phyloP scores from a whole-genome alignment of 2,329 filamentous ascomycete genomes.

The Sarocladiaceae sp. region DNA sequence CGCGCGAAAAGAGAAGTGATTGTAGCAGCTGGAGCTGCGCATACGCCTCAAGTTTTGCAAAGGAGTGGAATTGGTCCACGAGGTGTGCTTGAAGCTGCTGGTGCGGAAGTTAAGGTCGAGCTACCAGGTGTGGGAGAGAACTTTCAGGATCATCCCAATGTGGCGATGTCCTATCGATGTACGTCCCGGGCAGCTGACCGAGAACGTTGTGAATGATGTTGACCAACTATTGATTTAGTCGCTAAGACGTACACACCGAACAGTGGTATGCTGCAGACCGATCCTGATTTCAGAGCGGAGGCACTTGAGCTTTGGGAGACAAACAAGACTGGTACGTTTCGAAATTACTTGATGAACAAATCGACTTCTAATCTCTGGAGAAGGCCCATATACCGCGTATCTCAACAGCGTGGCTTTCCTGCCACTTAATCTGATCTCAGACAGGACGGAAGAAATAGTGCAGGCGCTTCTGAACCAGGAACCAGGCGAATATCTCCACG shows the following conservation, averaged over 20 bases:
- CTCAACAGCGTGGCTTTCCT: constrained; percentile 17
- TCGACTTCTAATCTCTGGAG: not conserved
- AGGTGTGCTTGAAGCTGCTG: constrained; percentile 29
- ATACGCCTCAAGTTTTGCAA: constrained; percentile 39
- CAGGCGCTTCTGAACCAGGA: constrained; percentile 18
- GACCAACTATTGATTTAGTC: not conserved
- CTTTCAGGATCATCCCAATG: constrained; percentile 43
- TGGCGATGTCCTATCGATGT: constrained; percentile 20
- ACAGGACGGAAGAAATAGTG: constrained; percentile 15
- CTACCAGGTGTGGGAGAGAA: constrained; percentile 60
- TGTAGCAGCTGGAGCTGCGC: constrained; percentile 35
- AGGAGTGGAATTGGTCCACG: constrained; percentile 35
- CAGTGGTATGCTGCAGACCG: constrained; percentile 17
- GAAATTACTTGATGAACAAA: not conserved
- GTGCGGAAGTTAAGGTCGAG: constrained; percentile 49
- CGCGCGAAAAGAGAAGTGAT: constrained; percentile 32
- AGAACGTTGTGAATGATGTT: too few species aligned
- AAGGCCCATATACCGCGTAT: constrained; percentile 16
- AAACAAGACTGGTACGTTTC: constrained; percentile 11
- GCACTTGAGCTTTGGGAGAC: constrained; percentile 14
- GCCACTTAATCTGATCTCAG: constrained; percentile 16
- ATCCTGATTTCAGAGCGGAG: constrained; percentile 13
- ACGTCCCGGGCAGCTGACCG: too few species aligned
- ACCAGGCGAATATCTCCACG: constrained; percentile 18
- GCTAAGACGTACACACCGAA: constrained; percentile 17